Evolutionary conservation across 2,329 filamentous ascomycete genomes (phyloP), one percentile per base, ranked within the genome.

Genomic region (Microcyclospora pomicola): DNA sequence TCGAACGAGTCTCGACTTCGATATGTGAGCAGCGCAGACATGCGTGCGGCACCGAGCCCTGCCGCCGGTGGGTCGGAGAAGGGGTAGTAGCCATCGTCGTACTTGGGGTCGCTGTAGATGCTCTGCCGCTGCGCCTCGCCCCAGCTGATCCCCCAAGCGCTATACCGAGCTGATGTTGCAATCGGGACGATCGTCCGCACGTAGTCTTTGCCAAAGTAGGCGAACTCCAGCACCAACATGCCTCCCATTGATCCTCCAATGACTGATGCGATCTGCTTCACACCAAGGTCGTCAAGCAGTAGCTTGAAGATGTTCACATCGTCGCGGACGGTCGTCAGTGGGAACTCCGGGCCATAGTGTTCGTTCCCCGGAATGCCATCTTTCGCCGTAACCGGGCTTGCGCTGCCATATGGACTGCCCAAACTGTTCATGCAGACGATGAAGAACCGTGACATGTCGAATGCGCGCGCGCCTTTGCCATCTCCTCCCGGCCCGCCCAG

Each of bases 41-140:
- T 98, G 53, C 91, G 85, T 16, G 91, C 91, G 6, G 91, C 91
- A 10, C 87, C 86, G 2, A 98, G 73, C 1, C 91, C 91, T 1
- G 86, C 81, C 0, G 77, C 68, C 0, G 91, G 91, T 27, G 87
- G 87, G 50, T 96, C 85, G 27, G 82, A 72, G 52, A 91, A 92
- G 1, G 76, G 54, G 58, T 96, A 98, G 63, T 95, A 96, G 33
- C 91, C 91, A 54, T 96, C 87, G 44, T 95, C 86, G 60, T 98
- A 98, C 65, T 95, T 96, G 27, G 91, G 91, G 58, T 98, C 91
- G 30, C 85, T 87, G 63, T 96, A 98, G 58, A 98, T 96, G 69
- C 82, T 87, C 63, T 91, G 83, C 36, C 84, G 72, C 59, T 92
- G 84, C 3, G 83, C 83, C 58, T 91, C 84, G 31, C 82, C 83